Base-by-base conservation (phyloP, 2,329 filamentous ascomycete species). In the Colletotrichum gigasporum region DNA sequence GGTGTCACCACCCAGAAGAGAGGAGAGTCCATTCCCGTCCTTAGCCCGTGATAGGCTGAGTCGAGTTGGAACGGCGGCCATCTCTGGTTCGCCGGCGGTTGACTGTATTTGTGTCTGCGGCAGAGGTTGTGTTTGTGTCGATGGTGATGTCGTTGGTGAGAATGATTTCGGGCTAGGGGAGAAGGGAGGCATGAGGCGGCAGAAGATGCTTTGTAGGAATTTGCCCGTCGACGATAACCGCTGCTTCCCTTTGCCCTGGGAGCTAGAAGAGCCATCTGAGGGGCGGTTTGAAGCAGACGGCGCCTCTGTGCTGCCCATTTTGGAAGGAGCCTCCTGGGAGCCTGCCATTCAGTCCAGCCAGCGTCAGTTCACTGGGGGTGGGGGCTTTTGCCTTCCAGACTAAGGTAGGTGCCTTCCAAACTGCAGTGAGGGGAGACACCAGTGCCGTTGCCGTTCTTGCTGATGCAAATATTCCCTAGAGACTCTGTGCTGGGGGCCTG, bases 11-110 rank as follows among this genome's bases (percentile, higher is more conserved):
- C 14, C 28, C 9, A 26, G 41, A 18, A n/a, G n/a, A 8, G 20
- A 10, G 26, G 37, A 32, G 48, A 14, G 3, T 24, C 5, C n/a
- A 34, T 28, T 20, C 14, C 44, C 34, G 18, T 34, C 45, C 12
- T 18, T 35, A 18, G 14, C 5, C 18, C 18, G 30, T 22, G 55
- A 14, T 20, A 28, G 26, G n/a, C 35, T 47, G 42, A 14, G 16
- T 16, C 20, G 42, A 44, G 41, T 8, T 14, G 50, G 6, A 18
- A 26, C 24, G 22, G 67, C 32, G n/a, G 67, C 60, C 73, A 74
- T 74, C 30, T 58, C 55, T 41, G 63, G 32, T 18, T 57, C 16
- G 32, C 54, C 37, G 9, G 37, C 3, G 3, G 52, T 9, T n/a
- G 35, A 12, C 24, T 52, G 18, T 28, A 20, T 6, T 12, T 32